These are phyloP conservation scores for Bipolaris cookei DNA, from an alignment of 2,329 filamentous ascomycete species.

Conservation along the genomic window DNA sequence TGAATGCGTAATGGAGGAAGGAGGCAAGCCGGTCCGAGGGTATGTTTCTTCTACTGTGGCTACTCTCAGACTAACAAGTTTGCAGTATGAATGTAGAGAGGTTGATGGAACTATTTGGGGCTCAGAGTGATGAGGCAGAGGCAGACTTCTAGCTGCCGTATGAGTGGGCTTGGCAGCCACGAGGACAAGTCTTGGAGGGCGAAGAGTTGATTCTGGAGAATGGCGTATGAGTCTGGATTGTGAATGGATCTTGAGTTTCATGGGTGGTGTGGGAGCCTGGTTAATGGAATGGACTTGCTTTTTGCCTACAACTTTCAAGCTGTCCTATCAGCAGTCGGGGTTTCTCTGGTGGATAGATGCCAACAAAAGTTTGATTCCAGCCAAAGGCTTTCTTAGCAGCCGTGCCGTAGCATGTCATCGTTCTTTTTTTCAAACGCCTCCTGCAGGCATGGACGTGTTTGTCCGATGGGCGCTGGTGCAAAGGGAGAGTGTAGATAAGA, in stretches of 20 bases:
- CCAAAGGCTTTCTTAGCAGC: not conserved
- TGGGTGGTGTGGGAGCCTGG: not conserved
- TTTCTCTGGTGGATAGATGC: not conserved
- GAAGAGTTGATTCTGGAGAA: no score
- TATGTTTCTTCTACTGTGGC: conserved; percentile 4
- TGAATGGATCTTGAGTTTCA: not conserved
- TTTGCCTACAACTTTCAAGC: not conserved
- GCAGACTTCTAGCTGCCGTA: conserved; percentile 34
- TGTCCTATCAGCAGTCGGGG: not conserved
- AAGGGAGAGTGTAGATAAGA: conserved; percentile 13
- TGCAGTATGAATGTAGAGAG: conserved; percentile 45
- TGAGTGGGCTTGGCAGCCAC: not conserved
- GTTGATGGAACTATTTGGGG: conserved; percentile 56
- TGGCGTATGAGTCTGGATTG: no score
- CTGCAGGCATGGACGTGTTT: conserved; percentile 9
- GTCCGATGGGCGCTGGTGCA: not conserved
- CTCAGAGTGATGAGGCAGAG: conserved; percentile 27
- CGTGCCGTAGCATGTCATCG: not conserved
- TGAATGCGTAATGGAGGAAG: conserved; percentile 53
- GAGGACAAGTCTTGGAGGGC: no score
- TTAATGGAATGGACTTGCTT: not conserved
- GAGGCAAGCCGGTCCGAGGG: conserved; percentile 39
- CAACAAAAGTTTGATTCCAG: not conserved
- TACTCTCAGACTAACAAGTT: not conserved
- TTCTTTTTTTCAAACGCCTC: conserved; percentile 2